These are phyloP conservation scores for Lodderomyces elongisporus DNA, from an alignment of 1,139 yeast species.

Conservation along the genomic window DNA sequence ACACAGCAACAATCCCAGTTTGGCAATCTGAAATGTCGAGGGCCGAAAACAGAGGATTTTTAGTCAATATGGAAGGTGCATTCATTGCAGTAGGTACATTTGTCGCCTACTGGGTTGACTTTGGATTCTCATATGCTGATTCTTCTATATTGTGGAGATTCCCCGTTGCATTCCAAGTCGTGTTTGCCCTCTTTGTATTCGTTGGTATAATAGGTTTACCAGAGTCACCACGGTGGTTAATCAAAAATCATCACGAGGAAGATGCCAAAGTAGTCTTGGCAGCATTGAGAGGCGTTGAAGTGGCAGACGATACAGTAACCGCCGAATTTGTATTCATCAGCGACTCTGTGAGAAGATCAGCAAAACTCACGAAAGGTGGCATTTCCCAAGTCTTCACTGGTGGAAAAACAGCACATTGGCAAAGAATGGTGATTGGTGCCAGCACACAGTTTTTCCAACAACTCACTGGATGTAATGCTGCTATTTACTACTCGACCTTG, in stretches of 20 bases:
- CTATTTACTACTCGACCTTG: constrained; percentile 63
- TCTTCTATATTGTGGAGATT: constrained; percentile 48
- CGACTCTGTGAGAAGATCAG: constrained; percentile 38
- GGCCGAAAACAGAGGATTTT: constrained; percentile 66
- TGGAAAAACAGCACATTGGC: constrained; percentile 54
- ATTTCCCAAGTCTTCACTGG: constrained; percentile 50
- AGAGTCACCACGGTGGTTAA: constrained; percentile 73
- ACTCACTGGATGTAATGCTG: constrained; percentile 62
- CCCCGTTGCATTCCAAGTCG: constrained; percentile 42
- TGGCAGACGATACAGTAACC: constrained; percentile 42
- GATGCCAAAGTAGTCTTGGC: constrained; percentile 44
- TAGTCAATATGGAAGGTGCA: constrained; percentile 67
- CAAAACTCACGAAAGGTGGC: constrained; percentile 29
- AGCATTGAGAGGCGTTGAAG: constrained; percentile 31
- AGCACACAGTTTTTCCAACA: constrained; percentile 55
- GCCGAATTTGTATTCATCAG: constrained; percentile 37
- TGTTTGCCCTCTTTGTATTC: constrained; percentile 34
- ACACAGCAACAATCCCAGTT: constrained; percentile 75
- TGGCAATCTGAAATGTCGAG: constrained; percentile 80
- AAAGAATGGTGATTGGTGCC: constrained; percentile 56
- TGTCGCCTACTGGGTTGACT: constrained; percentile 73
- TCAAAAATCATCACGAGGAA: constrained; percentile 45
- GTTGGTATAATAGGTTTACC: constrained; percentile 41
- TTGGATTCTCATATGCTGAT: constrained; percentile 57
- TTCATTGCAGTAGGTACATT: constrained; percentile 67